Evolutionary conservation across 352 stramenopile genomes (phyloP).

Genomic region (Phytophthora kernoviae): DNA sequence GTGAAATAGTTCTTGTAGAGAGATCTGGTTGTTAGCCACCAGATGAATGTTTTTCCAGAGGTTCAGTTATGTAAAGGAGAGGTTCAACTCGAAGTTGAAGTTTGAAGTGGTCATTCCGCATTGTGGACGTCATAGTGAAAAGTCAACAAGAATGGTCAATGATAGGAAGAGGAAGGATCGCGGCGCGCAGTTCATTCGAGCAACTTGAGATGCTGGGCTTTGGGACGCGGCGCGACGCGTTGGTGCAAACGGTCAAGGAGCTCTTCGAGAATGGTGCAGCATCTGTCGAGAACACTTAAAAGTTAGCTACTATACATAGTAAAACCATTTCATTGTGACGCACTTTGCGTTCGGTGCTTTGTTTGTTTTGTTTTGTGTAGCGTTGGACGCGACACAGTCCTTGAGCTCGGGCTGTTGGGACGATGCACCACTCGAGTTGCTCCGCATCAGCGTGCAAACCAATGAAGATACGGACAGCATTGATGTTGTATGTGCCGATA

Average conservation of each 20-base stretch:
- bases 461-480: slow-evolving; percentile 34
- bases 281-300: background rate
- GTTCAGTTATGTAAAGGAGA: slow-evolving; percentile 25
- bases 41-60: slow-evolving; percentile 18
- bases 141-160: slow-evolving; percentile 4
- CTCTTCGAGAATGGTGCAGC: slow-evolving; percentile 80
- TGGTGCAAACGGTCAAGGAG: slow-evolving; percentile 82
- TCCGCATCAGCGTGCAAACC: slow-evolving; percentile 52
- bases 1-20: background rate
- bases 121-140: background rate
- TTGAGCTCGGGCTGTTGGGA: slow-evolving; percentile 27
- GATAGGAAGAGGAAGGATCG: slow-evolving; percentile 33
- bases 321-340: background rate
- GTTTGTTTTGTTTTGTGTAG: slow-evolving; percentile 18
- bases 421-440: slow-evolving; percentile 33
- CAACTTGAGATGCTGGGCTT: slow-evolving; percentile 83
- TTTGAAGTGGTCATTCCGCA: background rate
- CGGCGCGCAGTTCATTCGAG: slow-evolving; percentile 60
- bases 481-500: slow-evolving; percentile 81
- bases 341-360: background rate
- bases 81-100: background rate
- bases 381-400: slow-evolving; percentile 61
- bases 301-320: background rate
- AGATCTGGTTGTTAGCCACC: background rate
- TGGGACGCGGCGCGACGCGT: slow-evolving; percentile 52